Evolutionary conservation across 139 green algal species (phyloP).

Genomic region (Volvox africanus): DNA sequence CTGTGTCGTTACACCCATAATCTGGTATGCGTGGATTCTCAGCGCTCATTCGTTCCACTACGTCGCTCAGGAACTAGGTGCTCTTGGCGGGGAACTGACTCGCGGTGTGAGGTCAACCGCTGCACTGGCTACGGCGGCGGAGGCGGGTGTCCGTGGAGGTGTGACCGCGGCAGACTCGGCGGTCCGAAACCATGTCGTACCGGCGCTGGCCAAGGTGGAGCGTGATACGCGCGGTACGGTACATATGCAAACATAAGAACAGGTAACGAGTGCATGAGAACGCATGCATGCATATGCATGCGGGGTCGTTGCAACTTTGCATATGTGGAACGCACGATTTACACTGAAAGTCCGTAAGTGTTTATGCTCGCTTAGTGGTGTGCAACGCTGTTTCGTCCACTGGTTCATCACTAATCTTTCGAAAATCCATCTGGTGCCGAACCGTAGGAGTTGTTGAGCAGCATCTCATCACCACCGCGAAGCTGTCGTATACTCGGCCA

Average conservation of each 20-base stretch:
- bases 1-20: too few species aligned
- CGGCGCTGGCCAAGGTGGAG: not conserved
- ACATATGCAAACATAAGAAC: not conserved
- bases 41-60: too few species aligned
- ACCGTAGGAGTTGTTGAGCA: conserved; percentile 16
- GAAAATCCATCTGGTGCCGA: too few species aligned
- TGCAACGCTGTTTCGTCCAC: too few species aligned
- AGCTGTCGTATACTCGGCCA: conserved; percentile 11
- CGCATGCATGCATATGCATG: not conserved
- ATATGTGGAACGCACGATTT: too few species aligned
- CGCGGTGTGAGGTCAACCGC: conserved; percentile 35
- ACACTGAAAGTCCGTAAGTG: too few species aligned
- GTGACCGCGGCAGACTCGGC: not conserved
- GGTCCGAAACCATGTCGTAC: not conserved
- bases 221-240: not conserved
- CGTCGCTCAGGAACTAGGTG: conserved; percentile 27
- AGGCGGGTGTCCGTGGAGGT: conserved; percentile 23
- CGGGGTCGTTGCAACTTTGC: not conserved
- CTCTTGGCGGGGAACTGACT: conserved; percentile 35
- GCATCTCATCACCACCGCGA: not conserved
- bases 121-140: conserved; percentile 11
- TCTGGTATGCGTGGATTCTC: too few species aligned
- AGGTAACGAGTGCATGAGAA: not conserved
- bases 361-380: too few species aligned
- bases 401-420: too few species aligned